Percentiles rank a stretch among this genome's conserved stretches.
Evolutionary conservation across 2,329 filamentous ascomycete genomes (phyloP).

Genomic region (Zasmidium cellare): DNA sequence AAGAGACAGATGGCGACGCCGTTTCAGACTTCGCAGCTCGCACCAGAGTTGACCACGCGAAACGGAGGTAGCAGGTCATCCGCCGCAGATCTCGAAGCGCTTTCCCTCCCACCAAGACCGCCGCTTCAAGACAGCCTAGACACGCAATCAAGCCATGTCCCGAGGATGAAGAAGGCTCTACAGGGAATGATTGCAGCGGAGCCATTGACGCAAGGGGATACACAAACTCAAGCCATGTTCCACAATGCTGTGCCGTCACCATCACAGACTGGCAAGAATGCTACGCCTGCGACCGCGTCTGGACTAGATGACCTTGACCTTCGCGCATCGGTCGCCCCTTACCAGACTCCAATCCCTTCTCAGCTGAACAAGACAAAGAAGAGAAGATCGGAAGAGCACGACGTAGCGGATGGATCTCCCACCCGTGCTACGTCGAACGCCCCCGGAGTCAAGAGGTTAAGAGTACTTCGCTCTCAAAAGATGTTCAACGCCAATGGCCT

Average conservation of each 20-base stretch:
- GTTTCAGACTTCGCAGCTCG: neutral
- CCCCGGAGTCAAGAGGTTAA: no score
- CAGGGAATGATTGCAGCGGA: slow-evolving; percentile 31
- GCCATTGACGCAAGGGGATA: slow-evolving; percentile 33
- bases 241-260: neutral
- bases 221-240: slow-evolving; percentile 27
- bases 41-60: neutral
- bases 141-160: slow-evolving; percentile 25
- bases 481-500: no score
- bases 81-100: neutral
- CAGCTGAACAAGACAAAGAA: neutral
- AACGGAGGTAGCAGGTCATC: neutral
- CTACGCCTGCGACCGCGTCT: neutral
- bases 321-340: neutral
- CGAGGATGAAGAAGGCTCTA: slow-evolving; percentile 27
- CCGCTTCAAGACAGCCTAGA: slow-evolving; percentile 12
- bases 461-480: no score
- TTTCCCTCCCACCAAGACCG: neutral
- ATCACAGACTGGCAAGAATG: neutral
- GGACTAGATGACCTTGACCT: neutral
- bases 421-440: no score
- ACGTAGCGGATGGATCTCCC: no score
- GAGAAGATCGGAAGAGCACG: no score
- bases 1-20: neutral
- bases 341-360: neutral